phyloP scores from a whole-genome alignment of 75 land plant genomes.

The Gnetum montanum region DNA sequence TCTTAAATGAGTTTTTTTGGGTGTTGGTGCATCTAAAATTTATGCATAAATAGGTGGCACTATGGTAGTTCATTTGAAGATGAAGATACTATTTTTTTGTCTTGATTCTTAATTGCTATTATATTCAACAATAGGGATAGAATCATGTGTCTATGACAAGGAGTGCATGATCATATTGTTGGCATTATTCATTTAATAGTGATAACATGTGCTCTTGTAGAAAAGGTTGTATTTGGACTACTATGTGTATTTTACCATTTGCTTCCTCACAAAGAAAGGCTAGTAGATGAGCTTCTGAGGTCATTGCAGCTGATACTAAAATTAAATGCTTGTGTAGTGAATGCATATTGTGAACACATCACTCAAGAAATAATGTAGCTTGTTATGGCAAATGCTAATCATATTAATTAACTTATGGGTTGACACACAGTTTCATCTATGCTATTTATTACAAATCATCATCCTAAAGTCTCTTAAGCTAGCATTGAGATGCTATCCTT shows the following conservation, averaged over 20 bases:
- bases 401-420: constrained; percentile 80
- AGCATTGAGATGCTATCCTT: constrained; percentile 81
- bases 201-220: constrained; percentile 76
- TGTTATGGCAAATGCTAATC: constrained; percentile 87
- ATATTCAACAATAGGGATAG: constrained; percentile 86
- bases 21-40: too few species aligned
- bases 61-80: constrained; percentile 70
- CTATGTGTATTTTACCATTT: constrained; percentile 79
- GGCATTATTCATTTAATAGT: constrained; percentile 72
- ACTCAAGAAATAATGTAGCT: constrained; percentile 85
- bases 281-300: constrained; percentile 92
- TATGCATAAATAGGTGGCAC: too few species aligned
- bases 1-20: too few species aligned
- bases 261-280: constrained; percentile 92
- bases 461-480: constrained; percentile 83
- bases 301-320: constrained; percentile 86
- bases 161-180: constrained; percentile 87
- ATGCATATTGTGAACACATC: constrained; percentile 89
- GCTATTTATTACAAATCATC: constrained; percentile 78
- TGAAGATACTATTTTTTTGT: constrained; percentile 91
- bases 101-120: constrained; percentile 84
- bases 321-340: constrained; percentile 90
- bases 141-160: constrained; percentile 81
- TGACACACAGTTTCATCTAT: constrained; percentile 79
- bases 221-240: constrained; percentile 91